phyloP scores from a whole-genome alignment of 2,329 filamentous ascomycete genomes.

The Myotisia sp. region DNA sequence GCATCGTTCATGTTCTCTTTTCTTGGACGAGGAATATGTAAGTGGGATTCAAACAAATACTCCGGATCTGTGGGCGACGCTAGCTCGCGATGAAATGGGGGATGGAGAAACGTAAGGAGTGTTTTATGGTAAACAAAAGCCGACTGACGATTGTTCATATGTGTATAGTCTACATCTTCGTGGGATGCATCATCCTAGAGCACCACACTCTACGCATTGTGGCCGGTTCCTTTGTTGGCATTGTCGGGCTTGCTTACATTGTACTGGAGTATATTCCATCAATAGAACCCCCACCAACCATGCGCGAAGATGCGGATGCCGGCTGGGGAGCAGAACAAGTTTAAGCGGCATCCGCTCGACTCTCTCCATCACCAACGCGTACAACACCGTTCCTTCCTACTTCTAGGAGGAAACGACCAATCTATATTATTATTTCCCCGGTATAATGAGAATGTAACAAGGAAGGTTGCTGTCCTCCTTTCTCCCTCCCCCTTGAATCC shows the following conservation, averaged over 20 bases:
- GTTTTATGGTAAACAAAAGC: too few species aligned
- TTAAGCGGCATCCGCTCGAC: slow-evolving; percentile 32
- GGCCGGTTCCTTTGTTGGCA: slow-evolving; percentile 60
- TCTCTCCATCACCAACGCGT: too few species aligned
- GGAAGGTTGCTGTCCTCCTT: too few species aligned
- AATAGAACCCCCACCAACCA: slow-evolving; percentile 67
- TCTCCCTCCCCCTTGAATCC: too few species aligned
- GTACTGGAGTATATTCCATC: slow-evolving; percentile 63
- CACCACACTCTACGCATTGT: slow-evolving; percentile 53
- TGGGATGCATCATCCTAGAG: slow-evolving; percentile 72
- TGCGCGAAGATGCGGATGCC: slow-evolving; percentile 62
- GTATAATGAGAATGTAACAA: too few species aligned
- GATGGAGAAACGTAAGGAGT: too few species aligned
- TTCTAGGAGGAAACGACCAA: too few species aligned
- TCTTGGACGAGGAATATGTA: slow-evolving; percentile 86
- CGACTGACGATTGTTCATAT: not conserved
- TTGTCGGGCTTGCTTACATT: slow-evolving; percentile 65
- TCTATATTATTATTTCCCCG: too few species aligned
- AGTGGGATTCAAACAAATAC: slow-evolving; percentile 27
- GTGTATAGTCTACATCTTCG: slow-evolving; percentile 80
- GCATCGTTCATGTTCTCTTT: slow-evolving; percentile 97
- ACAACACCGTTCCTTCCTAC: too few species aligned
- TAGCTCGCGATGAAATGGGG: too few species aligned
- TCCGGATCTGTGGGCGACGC: not conserved
- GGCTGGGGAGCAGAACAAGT: slow-evolving; percentile 69